Conservation (phyloP, 2,329 filamentous ascomycete genomes). For the Domatiomyces globalis region DNA sequence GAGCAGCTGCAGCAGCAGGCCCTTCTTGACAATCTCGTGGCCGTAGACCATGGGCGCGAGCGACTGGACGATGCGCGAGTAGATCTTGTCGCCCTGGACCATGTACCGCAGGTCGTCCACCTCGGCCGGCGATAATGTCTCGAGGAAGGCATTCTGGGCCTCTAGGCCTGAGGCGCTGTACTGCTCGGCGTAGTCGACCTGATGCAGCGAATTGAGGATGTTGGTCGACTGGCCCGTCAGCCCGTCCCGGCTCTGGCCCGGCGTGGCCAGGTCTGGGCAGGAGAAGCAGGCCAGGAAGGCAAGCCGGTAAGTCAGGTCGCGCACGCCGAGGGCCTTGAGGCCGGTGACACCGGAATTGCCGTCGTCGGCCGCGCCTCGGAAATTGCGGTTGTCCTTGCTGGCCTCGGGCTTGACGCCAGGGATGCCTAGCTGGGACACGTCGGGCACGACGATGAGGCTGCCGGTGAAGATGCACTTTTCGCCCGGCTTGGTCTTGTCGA, state of each 20-base stretch:
- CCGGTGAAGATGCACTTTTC: conserved; percentile 98
- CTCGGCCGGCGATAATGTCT: conserved; percentile 70
- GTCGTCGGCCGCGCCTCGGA: conserved; percentile 56
- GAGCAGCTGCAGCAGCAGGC: conserved; percentile 82
- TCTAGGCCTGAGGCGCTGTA: conserved; percentile 57
- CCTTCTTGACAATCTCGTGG: conserved; percentile 96
- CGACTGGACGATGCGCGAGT: conserved; percentile 79
- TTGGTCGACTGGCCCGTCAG: conserved; percentile 64
- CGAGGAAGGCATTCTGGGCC: conserved; percentile 73
- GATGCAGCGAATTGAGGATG: conserved; percentile 70
- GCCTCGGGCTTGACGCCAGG: conserved; percentile 74
- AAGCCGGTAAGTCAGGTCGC: conserved; percentile 56
- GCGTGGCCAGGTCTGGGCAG: conserved; percentile 68
- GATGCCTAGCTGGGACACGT: conserved; percentile 85
- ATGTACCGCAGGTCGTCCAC: conserved; percentile 84
- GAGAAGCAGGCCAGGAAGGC: conserved; percentile 28
- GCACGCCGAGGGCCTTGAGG: conserved; percentile 81
- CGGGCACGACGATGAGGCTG: conserved; percentile 87
- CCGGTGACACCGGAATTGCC: conserved; percentile 76
- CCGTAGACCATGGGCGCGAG: conserved; percentile 95
- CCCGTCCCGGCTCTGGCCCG: conserved; percentile 52
- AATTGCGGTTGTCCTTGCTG: conserved; percentile 65
- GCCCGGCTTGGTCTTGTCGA: conserved; percentile 90
- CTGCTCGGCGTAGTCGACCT: conserved; percentile 52
- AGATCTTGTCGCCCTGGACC: conserved; percentile 93